phyloP scores from a whole-genome alignment of 306 rosid species.

The Lathyrus sativus region DNA sequence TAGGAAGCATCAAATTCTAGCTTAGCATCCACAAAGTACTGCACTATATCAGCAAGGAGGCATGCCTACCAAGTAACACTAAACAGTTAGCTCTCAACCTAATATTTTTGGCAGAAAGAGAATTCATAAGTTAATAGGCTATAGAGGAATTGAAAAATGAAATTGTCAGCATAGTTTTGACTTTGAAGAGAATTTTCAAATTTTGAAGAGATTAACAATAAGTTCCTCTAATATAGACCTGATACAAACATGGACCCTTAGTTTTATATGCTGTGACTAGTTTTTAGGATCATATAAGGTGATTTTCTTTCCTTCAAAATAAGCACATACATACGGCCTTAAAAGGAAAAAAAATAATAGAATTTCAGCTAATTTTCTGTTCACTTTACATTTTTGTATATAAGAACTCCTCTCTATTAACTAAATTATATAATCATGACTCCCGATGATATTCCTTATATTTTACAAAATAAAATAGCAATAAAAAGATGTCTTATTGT shows the following conservation, averaged over 20 bases:
- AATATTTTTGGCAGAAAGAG: constrained; percentile 25
- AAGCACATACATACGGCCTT: background rate
- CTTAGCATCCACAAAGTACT: constrained; percentile 87
- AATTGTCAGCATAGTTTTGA: constrained; percentile 29
- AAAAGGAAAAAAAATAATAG: background rate
- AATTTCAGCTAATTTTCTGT: background rate
- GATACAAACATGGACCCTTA: background rate
- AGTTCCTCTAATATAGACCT: background rate
- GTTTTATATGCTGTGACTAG: too few relatives aligned
- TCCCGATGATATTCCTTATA: background rate
- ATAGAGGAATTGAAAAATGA: constrained; percentile 27
- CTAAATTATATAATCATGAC: background rate
- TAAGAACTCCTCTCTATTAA: background rate
- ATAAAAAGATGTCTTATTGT: background rate
- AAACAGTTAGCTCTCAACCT: constrained; percentile 35
- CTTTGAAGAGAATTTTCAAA: constrained; percentile 26
- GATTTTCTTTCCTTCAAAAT: background rate
- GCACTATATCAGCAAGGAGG: constrained; percentile 96
- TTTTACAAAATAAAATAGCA: background rate
- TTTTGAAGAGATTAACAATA: constrained; percentile 1
- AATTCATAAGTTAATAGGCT: constrained; percentile 18
- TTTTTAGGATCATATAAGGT: constrained; percentile 1
- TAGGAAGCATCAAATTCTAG: constrained; percentile 90
- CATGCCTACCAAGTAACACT: constrained; percentile 72
- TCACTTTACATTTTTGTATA: background rate